Percentiles rank a stretch among this genome's conserved stretches.
These are phyloP conservation scores for Artemisia annua DNA, from an alignment of 129 eudicot genomes.

Conservation along the genomic window DNA sequence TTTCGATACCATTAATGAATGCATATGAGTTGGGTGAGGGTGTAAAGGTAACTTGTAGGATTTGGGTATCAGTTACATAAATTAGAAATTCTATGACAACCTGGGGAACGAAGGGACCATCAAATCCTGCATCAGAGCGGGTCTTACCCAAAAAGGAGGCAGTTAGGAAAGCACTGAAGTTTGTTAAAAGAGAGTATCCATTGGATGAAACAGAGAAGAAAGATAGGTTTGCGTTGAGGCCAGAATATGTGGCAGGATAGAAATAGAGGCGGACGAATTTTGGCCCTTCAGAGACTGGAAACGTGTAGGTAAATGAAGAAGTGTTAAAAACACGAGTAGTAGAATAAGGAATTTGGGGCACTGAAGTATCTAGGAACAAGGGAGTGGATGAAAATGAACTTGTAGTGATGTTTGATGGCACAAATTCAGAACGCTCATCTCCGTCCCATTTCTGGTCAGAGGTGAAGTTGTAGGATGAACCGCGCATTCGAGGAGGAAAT, in stretches of 20 bases:
- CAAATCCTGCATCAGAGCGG: neutral
- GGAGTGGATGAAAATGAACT: too few species aligned
- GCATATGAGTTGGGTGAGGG: slow-evolving; percentile 44
- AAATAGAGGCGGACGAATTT: slow-evolving; percentile 65
- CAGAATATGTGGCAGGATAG: slow-evolving; percentile 35
- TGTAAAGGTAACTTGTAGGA: slow-evolving; percentile 32
- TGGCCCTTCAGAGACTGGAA: slow-evolving; percentile 43
- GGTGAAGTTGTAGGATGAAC: too few species aligned
- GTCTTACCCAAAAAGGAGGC: neutral
- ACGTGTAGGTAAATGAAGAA: slow-evolving; percentile 41
- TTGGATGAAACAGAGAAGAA: slow-evolving; percentile 37
- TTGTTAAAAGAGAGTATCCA: slow-evolving; percentile 40
- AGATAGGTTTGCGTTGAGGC: neutral
- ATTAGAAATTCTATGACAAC: slow-evolving; percentile 39
- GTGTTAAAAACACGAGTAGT: slow-evolving; percentile 34
- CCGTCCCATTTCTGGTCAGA: too few species aligned
- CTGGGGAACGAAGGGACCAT: neutral
- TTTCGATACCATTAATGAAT: slow-evolving; percentile 33
- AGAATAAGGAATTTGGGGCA: slow-evolving; percentile 1
- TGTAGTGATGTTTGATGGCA: too few species aligned
- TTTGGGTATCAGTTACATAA: slow-evolving; percentile 16
- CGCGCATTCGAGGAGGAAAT: too few species aligned
- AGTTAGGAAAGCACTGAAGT: slow-evolving; percentile 43
- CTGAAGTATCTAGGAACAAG: neutral
- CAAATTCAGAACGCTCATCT: too few species aligned